Evolutionary conservation across 768 basidiomycete species (phyloP).

Genomic region (Agrocybe pediades): DNA sequence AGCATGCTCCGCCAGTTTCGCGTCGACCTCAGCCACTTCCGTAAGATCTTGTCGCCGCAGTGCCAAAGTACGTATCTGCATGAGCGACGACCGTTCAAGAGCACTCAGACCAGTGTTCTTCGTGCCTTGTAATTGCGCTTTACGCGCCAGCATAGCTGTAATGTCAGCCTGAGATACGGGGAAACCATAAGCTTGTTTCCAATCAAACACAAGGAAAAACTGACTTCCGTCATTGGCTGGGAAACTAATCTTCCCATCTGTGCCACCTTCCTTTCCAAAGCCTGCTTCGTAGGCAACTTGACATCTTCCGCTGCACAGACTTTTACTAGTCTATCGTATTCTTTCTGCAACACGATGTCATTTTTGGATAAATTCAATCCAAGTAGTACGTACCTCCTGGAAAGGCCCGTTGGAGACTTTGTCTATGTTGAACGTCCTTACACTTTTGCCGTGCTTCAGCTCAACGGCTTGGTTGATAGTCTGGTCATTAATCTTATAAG

Average conservation of each 20-base stretch:
- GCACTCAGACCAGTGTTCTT: slow-evolving; percentile 39
- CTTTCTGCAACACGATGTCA: slow-evolving; percentile 48
- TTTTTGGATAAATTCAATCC: slow-evolving; percentile 3
- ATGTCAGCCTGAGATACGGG: slow-evolving; percentile 67
- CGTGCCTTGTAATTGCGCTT: slow-evolving; percentile 41
- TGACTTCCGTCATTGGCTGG: slow-evolving; percentile 80
- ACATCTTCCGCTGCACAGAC: slow-evolving; percentile 51
- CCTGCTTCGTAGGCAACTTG: slow-evolving; percentile 66
- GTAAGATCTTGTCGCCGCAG: slow-evolving; percentile 67
- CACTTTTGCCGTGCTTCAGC: slow-evolving; percentile 75
- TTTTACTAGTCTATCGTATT: slow-evolving; percentile 63
- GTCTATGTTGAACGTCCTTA: slow-evolving; percentile 72
- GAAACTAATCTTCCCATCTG: slow-evolving; percentile 60
- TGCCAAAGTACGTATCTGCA: slow-evolving; percentile 75
- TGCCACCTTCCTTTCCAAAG: slow-evolving; percentile 64
- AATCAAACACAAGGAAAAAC: background rate
- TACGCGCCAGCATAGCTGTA: slow-evolving; percentile 73
- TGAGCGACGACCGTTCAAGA: slow-evolving; percentile 67
- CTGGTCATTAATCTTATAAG: slow-evolving; percentile 72
- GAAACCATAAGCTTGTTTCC: background rate
- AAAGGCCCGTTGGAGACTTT: slow-evolving; percentile 81
- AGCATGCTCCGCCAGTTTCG: slow-evolving; percentile 51
- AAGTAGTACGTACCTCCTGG: slow-evolving; percentile 49
- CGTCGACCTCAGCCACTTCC: slow-evolving; percentile 65
- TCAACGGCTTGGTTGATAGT: slow-evolving; percentile 67